These are phyloP conservation scores for Cutaneotrichosporon spelunceum DNA, from an alignment of 1,284 basidiomycete species.

Conservation along the genomic window DNA sequence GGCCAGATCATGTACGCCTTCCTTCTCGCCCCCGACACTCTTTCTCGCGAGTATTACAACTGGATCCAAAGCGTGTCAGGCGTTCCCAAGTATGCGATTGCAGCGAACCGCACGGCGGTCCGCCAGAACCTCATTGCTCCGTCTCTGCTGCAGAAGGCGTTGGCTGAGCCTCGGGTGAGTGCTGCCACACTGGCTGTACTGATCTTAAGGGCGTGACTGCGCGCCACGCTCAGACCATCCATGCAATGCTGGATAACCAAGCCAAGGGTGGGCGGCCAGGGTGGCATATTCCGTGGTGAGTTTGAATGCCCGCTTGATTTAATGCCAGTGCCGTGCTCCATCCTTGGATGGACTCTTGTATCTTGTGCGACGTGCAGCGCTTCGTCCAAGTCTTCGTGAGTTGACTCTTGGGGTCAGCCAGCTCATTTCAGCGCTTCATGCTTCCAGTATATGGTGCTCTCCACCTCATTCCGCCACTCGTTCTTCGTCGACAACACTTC, in stretches of 20 bases:
- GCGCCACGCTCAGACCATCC: constrained; percentile 30
- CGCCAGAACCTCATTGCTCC: constrained; percentile 61
- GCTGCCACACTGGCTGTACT: constrained; percentile 2
- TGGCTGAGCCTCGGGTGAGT: constrained; percentile 56
- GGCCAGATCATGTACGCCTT: constrained; percentile 87
- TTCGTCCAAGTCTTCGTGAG: constrained; percentile 68
- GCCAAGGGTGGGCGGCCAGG: constrained; percentile 28
- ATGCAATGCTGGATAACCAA: constrained; percentile 34
- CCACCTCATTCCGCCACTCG: constrained; percentile 78
- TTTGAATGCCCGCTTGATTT: neutral
- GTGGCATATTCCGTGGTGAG: constrained; percentile 58
- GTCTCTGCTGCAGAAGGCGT: constrained; percentile 58
- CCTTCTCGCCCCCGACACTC: constrained; percentile 74
- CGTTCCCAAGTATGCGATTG: constrained; percentile 61
- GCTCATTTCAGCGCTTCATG: constrained; percentile 60
- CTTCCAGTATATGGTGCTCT: constrained; percentile 75
- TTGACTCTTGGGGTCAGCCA: constrained; percentile 22
- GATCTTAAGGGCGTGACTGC: constrained; percentile 36
- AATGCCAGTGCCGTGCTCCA: constrained; percentile 53
- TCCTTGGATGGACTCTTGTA: constrained; percentile 71
- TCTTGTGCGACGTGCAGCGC: constrained; percentile 64
- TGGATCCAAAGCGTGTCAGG: constrained; percentile 71
- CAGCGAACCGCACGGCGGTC: constrained; percentile 63
- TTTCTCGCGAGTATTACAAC: constrained; percentile 68
- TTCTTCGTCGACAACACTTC: constrained; percentile 61